phyloP scores from a whole-genome alignment of 2,329 filamentous ascomycete genomes.

The Sporothrix mexicana region DNA sequence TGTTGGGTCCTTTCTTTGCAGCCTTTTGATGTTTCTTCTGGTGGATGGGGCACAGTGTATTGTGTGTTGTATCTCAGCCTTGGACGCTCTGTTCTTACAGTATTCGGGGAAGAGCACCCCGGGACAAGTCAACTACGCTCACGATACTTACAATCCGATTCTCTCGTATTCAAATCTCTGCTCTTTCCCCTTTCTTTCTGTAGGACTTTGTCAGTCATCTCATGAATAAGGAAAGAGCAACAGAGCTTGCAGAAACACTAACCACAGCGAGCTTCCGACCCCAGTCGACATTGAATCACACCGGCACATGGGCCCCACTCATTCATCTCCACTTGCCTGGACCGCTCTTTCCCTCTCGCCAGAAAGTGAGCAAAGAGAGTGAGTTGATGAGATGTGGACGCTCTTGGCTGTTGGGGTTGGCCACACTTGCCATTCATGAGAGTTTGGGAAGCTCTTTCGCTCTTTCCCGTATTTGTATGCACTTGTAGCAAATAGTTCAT shows the following conservation, averaged over 20 bases:
- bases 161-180: too few relatives aligned
- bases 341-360: constrained; percentile 19
- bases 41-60: too few relatives aligned
- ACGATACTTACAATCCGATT: too few relatives aligned
- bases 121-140: too few relatives aligned
- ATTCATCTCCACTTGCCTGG: constrained; percentile 14
- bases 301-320: constrained; percentile 14
- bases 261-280: constrained; percentile 12
- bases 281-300: constrained; percentile 17
- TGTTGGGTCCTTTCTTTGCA: constrained; percentile 2
- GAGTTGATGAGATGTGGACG: constrained; percentile 8
- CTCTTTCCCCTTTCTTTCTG: not conserved
- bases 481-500: not conserved
- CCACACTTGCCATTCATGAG: not conserved
- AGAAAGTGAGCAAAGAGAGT: constrained; percentile 2
- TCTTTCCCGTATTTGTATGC: not conserved
- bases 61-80: not conserved
- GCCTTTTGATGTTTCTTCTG: not conserved
- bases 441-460: too few relatives aligned
- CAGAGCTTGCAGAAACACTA: not conserved
- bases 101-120: not conserved
- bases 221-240: constrained; percentile 19
- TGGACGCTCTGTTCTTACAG: not conserved
- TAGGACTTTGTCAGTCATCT: not conserved
- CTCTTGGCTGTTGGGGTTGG: too few relatives aligned